Conservation (phyloP, 2,329 filamentous ascomycete genomes). For the Colletotrichum agaves region DNA sequence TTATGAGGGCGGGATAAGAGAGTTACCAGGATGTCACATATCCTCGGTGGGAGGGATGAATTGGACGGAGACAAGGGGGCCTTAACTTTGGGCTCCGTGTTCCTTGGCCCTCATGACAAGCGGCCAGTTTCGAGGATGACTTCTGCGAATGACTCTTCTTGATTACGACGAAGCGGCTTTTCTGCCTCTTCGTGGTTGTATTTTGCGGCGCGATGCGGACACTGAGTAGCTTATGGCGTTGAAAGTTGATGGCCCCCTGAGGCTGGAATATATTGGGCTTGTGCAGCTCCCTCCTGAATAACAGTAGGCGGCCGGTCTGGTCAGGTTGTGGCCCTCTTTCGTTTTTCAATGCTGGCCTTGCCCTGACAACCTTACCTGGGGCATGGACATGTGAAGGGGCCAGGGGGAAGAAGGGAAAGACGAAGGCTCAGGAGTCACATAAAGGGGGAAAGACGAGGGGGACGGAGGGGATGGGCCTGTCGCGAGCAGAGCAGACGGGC, state of each 20-base stretch:
- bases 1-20: constrained; percentile 1
- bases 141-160: background rate
- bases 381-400: constrained; percentile 21
- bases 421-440: constrained; percentile 11
- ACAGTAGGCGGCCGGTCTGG: constrained; percentile 6
- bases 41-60: background rate
- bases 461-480: background rate
- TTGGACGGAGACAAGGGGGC: background rate
- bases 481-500: constrained; percentile 16
- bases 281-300: constrained; percentile 14
- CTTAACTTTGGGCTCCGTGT: background rate
- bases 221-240: background rate
- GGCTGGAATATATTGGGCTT: constrained; percentile 5
- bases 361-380: constrained; percentile 21
- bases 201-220: background rate
- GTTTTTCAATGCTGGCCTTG: constrained; percentile 1
- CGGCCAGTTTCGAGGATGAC: background rate
- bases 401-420: background rate
- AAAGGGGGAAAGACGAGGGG: constrained; percentile 17
- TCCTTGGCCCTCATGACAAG: background rate
- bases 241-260: constrained; percentile 6
- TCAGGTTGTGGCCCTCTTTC: background rate
- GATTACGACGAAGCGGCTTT: background rate
- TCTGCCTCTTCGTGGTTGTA: background rate
- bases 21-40: background rate